A percentile compares a stretch with the other conserved stretches of the same genome.
These are phyloP conservation scores for Mrakia blollopis DNA, from an alignment of 768 basidiomycete genomes.

Conservation along the genomic window DNA sequence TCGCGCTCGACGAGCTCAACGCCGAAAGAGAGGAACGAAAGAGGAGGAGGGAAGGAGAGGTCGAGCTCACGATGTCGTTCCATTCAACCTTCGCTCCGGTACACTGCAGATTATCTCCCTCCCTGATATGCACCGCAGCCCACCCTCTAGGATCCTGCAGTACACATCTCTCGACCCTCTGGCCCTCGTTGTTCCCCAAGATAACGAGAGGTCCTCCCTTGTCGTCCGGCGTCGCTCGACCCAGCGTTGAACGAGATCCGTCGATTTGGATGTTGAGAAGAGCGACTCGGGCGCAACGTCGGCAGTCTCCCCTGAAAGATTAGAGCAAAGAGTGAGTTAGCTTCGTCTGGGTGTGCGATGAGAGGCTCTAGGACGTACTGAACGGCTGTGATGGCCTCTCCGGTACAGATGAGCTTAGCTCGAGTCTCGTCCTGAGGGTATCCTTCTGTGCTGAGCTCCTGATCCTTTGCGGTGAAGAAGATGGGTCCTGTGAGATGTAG, in stretches of 20 bases:
- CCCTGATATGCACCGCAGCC: slow-evolving; percentile 44
- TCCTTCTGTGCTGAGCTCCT: slow-evolving; percentile 47
- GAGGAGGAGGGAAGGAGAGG: background rate
- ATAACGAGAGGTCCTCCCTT: slow-evolving; percentile 37
- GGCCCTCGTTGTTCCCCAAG: slow-evolving; percentile 43
- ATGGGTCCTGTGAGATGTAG: slow-evolving; percentile 44
- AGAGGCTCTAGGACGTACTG: slow-evolving; percentile 34
- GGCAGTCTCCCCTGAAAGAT: slow-evolving; percentile 41
- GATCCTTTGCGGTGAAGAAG: slow-evolving; percentile 45
- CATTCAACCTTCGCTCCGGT: slow-evolving; percentile 41
- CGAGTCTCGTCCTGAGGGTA: slow-evolving; percentile 45
- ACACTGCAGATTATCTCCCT: slow-evolving; percentile 44
- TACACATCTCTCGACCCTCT: slow-evolving; percentile 38
- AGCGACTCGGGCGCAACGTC: slow-evolving; percentile 43
- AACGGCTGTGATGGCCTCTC: slow-evolving; percentile 46
- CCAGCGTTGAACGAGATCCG: slow-evolving; percentile 42
- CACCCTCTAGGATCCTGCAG: slow-evolving; percentile 44
- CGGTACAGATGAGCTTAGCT: slow-evolving; percentile 43
- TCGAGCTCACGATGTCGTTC: slow-evolving; percentile 41
- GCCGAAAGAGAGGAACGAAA: background rate
- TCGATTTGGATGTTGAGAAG: slow-evolving; percentile 43
- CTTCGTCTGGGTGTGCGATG: background rate
- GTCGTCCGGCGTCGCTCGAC: slow-evolving; percentile 36
- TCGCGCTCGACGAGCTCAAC: background rate
- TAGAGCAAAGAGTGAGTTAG: background rate